Conservation (phyloP, 2,329 filamentous ascomycete species). For the Akanthomyces uredinophilus region DNA sequence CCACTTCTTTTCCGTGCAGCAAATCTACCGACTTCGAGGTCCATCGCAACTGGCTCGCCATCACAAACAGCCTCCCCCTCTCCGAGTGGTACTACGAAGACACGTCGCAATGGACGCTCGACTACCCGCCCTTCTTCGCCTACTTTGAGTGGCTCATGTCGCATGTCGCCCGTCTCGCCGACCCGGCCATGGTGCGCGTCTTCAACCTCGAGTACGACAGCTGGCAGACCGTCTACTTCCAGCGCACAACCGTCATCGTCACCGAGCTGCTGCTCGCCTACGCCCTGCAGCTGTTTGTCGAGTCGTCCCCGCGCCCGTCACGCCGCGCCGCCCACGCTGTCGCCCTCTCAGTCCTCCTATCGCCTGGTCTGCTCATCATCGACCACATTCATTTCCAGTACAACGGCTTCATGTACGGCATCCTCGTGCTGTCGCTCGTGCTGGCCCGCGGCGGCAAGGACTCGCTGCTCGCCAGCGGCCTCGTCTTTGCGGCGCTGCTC, state of each 20-base stretch:
- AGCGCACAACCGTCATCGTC: constrained; percentile 78
- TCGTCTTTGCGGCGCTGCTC: constrained; percentile 77
- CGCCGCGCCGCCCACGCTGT: constrained; percentile 78
- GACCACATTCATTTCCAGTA: constrained; percentile 99
- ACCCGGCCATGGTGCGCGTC: constrained; percentile 76
- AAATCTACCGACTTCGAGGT: constrained; percentile 99
- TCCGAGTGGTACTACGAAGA: constrained; percentile 95
- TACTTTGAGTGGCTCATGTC: constrained; percentile 94
- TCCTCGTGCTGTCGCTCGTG: constrained; percentile 81
- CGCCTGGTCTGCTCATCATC: constrained; percentile 90
- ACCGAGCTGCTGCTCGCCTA: constrained; percentile 81
- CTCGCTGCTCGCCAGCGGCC: constrained; percentile 70
- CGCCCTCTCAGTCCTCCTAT: constrained; percentile 83
- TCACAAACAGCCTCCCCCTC: constrained; percentile 82
- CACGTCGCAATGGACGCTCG: constrained; percentile 98
- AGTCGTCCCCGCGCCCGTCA: constrained; percentile 59
- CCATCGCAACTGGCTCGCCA: constrained; percentile 96
- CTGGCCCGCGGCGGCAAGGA: constrained; percentile 71
- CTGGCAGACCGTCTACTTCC: constrained; percentile 92
- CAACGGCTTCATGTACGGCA: constrained; percentile 92
- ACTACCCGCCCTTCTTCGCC: constrained; percentile 97
- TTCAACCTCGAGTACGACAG: constrained; percentile 80
- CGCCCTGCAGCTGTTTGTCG: constrained; percentile 75
- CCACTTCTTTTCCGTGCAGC: constrained; percentile 41
- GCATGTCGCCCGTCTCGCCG: constrained; percentile 68